Percentiles rank a stretch among this genome's conserved stretches.
Conservation (phyloP, 2,329 filamentous ascomycete species). For the Neonectria punicea region DNA sequence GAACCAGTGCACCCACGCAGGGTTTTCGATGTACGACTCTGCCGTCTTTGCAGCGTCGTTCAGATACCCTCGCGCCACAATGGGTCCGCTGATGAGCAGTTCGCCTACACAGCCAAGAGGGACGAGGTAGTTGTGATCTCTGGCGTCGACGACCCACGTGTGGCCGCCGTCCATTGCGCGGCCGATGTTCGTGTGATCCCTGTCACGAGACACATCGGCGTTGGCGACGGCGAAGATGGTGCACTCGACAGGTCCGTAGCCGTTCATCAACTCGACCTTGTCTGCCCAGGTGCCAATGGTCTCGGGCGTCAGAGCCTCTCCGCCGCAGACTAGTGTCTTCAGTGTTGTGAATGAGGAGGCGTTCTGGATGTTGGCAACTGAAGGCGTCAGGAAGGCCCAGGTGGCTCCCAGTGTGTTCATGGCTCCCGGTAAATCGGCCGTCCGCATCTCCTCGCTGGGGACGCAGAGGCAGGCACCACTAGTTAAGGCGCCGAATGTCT, state of each 20-base stretch:
- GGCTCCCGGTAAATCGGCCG: constrained; percentile 20
- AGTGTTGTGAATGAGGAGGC: constrained; percentile 29
- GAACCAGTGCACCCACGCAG: neutral
- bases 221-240: constrained; percentile 29
- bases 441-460: constrained; percentile 38
- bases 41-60: constrained; percentile 33
- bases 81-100: constrained; percentile 34
- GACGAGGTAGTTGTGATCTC: constrained; percentile 29
- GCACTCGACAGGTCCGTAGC: constrained; percentile 39
- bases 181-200: constrained; percentile 25
- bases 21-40: constrained; percentile 4
- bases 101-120: constrained; percentile 35
- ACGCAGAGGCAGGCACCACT: constrained; percentile 38
- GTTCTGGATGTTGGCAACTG: constrained; percentile 38
- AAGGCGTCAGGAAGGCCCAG: constrained; percentile 41
- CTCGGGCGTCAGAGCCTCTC: constrained; percentile 32
- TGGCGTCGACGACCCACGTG: constrained; percentile 34
- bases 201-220: neutral
- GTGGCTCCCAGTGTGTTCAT: constrained; percentile 30
- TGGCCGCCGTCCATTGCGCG: constrained; percentile 1
- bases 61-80: constrained; percentile 39
- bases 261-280: constrained; percentile 34
- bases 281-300: constrained; percentile 30
- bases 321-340: constrained; percentile 30
- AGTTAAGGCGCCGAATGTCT: constrained; percentile 27